A percentile compares a stretch with the other conserved stretches of the same genome.
These are phyloP conservation scores for Pythium sp. DNA, from an alignment of 352 stramenopile species.

Conservation along the genomic window DNA sequence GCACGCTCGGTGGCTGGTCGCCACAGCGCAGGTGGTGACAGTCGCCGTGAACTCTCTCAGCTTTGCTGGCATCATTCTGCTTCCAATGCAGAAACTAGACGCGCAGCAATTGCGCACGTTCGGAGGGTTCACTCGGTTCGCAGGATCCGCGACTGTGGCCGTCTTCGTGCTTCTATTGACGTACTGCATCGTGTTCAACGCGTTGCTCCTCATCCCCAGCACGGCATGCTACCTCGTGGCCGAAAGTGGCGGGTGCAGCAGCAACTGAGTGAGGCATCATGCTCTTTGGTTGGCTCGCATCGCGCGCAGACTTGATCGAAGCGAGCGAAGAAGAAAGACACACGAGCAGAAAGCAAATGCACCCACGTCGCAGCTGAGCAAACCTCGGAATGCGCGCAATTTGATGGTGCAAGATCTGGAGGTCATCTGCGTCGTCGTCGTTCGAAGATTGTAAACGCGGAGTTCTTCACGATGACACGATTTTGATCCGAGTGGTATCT, in stretches of 20 bases:
- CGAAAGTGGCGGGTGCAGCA: background rate
- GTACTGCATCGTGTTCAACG: constrained; percentile 51
- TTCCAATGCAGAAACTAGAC: constrained; percentile 44
- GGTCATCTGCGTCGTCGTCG: background rate
- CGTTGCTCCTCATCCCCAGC: constrained; percentile 36
- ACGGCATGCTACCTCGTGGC: constrained; percentile 7
- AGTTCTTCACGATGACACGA: background rate
- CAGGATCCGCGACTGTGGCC: constrained; percentile 27
- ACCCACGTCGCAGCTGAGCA: background rate
- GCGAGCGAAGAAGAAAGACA: background rate
- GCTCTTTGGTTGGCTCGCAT: background rate
- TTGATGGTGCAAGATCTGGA: background rate
- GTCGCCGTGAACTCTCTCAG: constrained; percentile 14
- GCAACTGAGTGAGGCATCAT: background rate
- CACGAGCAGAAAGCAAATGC: background rate
- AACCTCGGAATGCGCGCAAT: background rate
- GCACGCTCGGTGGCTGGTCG: constrained; percentile 9
- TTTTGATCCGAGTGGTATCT: constrained; percentile 1
- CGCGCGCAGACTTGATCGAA: background rate
- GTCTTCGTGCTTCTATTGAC: constrained; percentile 38
- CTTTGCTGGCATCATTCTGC: constrained; percentile 17
- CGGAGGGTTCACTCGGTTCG: constrained; percentile 47
- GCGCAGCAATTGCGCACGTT: constrained; percentile 39
- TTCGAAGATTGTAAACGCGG: background rate
- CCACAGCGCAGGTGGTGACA: constrained; percentile 11